Conservation (phyloP, 108 stramenopile species). For the Fistulifera pelliculosa region DNA sequence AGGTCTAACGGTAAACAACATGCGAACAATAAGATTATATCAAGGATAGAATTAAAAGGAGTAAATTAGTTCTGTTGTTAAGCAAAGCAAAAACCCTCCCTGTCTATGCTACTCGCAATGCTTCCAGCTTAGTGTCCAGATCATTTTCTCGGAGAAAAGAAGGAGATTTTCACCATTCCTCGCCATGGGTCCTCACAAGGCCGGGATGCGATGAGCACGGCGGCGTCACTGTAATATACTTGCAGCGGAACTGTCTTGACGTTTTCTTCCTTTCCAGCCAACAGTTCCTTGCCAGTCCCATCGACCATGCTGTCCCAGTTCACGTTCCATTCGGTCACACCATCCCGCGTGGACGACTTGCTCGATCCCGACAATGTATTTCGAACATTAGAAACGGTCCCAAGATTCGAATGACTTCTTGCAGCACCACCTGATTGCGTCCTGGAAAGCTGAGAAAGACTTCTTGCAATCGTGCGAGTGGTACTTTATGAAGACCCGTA, state of each 20-base stretch:
- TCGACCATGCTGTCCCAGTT: constrained; percentile 70
- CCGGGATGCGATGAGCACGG: constrained; percentile 41
- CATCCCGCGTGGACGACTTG: constrained; percentile 10
- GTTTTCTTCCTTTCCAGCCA: constrained; percentile 63
- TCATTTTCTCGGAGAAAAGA: constrained; percentile 64
- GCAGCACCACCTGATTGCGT: constrained; percentile 40
- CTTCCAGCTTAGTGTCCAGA: constrained; percentile 58
- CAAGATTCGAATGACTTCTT: constrained; percentile 80
- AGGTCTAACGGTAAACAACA: no score
- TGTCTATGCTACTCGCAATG: constrained; percentile 48
- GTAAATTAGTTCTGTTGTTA: no score
- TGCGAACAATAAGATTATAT: no score
- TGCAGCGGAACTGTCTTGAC: constrained; percentile 49
- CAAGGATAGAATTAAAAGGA: no score
- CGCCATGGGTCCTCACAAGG: constrained; percentile 25
- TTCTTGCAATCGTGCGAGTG: constrained; percentile 78
- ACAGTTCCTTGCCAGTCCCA: constrained; percentile 75
- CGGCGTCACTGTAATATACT: constrained; percentile 52
- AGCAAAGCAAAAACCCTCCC: neutral
- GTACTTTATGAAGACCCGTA: constrained; percentile 81
- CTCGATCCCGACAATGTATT: constrained; percentile 64
- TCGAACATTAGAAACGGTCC: constrained; percentile 82
- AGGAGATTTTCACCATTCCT: constrained; percentile 43
- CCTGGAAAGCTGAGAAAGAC: constrained; percentile 45
- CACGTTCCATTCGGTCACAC: constrained; percentile 18